Conservation (phyloP, 768 basidiomycete species). For the Ramaria sp. region DNA sequence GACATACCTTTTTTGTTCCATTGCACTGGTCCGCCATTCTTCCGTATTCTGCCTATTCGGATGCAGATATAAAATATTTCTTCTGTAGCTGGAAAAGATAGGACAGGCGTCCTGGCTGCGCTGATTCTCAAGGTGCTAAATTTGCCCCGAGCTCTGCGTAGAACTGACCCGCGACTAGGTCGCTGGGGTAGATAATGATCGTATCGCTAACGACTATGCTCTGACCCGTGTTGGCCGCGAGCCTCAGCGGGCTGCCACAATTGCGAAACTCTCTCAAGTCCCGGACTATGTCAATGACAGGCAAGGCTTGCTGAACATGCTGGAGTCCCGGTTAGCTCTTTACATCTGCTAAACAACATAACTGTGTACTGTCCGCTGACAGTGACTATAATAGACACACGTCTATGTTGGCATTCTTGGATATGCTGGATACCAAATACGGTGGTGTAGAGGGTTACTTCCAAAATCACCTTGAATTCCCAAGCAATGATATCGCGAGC, state of each 20-base stretch:
- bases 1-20: constrained; percentile 58
- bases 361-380: too few species aligned
- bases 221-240: constrained; percentile 74
- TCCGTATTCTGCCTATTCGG: not conserved
- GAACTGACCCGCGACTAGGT: constrained; percentile 32
- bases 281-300: constrained; percentile 63
- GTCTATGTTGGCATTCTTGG: constrained; percentile 66
- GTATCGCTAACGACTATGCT: constrained; percentile 63
- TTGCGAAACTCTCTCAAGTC: constrained; percentile 54
- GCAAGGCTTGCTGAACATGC: constrained; percentile 73
- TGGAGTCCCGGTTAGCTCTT: constrained; percentile 54
- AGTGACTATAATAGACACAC: constrained; percentile 46
- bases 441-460: constrained; percentile 58
- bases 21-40: constrained; percentile 42
- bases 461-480: constrained; percentile 42
- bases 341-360: too few species aligned
- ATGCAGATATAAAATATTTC: not conserved
- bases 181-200: constrained; percentile 57
- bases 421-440: constrained; percentile 49
- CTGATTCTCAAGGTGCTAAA: constrained; percentile 41
- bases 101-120: constrained; percentile 69
- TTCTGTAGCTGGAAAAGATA: constrained; percentile 61
- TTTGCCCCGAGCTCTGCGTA: not conserved
- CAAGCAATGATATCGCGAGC: constrained; percentile 47
- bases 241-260: constrained; percentile 59